Percentiles rank a stretch among this genome's conserved stretches.
Evolutionary conservation across 192 early-diverging fungal species (phyloP).

Genomic region (Coemansia sp.): DNA sequence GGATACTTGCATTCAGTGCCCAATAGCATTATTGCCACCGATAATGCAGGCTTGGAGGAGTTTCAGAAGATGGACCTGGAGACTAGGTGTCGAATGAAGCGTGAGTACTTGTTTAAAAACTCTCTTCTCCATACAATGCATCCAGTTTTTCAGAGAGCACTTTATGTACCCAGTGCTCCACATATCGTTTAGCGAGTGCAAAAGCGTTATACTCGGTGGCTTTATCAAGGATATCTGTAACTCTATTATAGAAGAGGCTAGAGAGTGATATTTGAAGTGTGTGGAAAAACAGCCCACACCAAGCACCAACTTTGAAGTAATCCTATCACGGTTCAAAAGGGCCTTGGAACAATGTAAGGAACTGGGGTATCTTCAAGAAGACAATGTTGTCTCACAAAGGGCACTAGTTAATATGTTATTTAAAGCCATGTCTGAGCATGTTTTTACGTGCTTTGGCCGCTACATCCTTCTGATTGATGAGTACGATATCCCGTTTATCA

Average conservation of each 20-base stretch:
- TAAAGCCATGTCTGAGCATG: slow-evolving; percentile 15
- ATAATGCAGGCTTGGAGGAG: background rate
- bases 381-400: too few species aligned
- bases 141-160: slow-evolving; percentile 30
- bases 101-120: slow-evolving; percentile 28
- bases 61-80: slow-evolving; percentile 12
- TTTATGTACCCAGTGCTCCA: slow-evolving; percentile 48
- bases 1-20: slow-evolving; percentile 10
- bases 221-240: slow-evolving; percentile 20
- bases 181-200: slow-evolving; percentile 26
- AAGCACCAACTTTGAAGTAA: background rate
- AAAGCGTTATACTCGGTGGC: slow-evolving; percentile 6
- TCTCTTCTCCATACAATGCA: slow-evolving; percentile 27
- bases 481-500: slow-evolving; percentile 46
- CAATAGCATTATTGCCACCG: slow-evolving; percentile 9
- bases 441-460: slow-evolving; percentile 9
- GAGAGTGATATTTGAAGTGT: background rate
- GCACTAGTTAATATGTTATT: slow-evolving; percentile 7
- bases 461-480: slow-evolving; percentile 42
- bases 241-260: background rate
- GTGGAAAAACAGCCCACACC: background rate
- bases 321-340: background rate
- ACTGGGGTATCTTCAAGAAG: background rate
- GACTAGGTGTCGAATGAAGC: slow-evolving; percentile 33
- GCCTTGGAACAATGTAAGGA: background rate